phyloP scores from a whole-genome alignment of 306 rosid genomes.

The Vicia villosa region DNA sequence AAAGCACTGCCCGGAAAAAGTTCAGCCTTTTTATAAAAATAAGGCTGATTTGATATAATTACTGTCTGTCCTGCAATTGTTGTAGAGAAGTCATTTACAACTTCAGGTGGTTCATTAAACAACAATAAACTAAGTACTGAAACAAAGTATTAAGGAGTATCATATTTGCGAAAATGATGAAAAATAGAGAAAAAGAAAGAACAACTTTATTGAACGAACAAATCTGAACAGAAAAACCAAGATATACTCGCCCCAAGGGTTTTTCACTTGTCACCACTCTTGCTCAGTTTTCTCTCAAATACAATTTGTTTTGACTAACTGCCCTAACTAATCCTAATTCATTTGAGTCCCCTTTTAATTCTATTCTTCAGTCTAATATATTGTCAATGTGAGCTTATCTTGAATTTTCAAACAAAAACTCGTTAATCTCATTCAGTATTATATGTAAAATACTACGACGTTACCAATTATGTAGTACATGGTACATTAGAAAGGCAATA shows the following conservation, averaged over 20 bases:
- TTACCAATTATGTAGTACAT: constrained; percentile 5
- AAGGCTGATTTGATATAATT: constrained; percentile 85
- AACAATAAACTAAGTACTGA: constrained; percentile 27
- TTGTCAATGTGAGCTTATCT: constrained; percentile 17
- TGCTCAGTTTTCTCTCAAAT: not conserved
- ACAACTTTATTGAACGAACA: not conserved
- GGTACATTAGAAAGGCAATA: constrained; percentile 27
- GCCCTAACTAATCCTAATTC: constrained; percentile 7
- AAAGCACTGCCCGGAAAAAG: constrained; percentile 92
- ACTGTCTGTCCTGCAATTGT: constrained; percentile 75
- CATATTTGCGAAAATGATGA: not conserved
- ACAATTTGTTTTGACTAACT: not conserved
- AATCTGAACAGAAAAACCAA: not conserved
- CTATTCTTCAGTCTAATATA: not conserved
- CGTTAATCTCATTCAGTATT: constrained; percentile 14
- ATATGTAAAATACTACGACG: not conserved
- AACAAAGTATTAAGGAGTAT: constrained; percentile 4
- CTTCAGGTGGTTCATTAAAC: constrained; percentile 26
- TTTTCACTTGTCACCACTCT: constrained; percentile 2
- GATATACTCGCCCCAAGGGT: not conserved
- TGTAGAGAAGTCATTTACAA: constrained; percentile 36
- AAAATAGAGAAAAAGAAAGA: constrained; percentile 4
- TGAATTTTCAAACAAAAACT: not conserved
- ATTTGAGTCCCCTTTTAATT: not conserved
- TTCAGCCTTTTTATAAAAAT: constrained; percentile 86